Evolutionary conservation across 148 eudicot genomes (phyloP).

Genomic region (Camellia lanceoleosa): DNA sequence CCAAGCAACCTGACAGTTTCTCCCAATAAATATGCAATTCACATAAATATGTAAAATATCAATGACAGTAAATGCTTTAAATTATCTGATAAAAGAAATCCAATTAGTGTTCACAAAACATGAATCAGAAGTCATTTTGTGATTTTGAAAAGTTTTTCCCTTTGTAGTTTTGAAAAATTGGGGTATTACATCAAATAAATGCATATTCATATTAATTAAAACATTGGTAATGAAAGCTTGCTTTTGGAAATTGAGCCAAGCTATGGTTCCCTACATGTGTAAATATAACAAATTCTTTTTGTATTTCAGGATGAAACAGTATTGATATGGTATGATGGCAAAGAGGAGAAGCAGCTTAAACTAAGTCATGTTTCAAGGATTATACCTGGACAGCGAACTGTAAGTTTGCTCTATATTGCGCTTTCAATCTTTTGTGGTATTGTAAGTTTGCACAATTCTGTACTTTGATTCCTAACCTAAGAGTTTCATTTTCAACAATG

Average conservation of each 20-base stretch:
- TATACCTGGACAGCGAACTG: constrained; percentile 83
- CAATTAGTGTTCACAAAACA: too few relatives aligned
- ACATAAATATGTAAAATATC: too few relatives aligned
- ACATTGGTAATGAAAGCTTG: neutral
- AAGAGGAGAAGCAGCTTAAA: constrained; percentile 61
- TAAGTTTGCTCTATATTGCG: constrained; percentile 26
- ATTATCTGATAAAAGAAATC: too few relatives aligned
- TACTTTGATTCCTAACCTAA: neutral
- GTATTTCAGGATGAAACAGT: constrained; percentile 62
- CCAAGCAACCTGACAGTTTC: too few relatives aligned
- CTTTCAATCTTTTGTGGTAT: neutral
- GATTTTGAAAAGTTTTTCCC: too few relatives aligned
- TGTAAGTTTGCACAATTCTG: neutral
- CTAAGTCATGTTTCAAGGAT: constrained; percentile 64
- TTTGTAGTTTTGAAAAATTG: too few relatives aligned
- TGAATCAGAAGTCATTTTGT: too few relatives aligned
- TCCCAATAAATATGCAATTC: too few relatives aligned
- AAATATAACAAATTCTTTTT: neutral
- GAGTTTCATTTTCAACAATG: neutral
- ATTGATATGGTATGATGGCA: constrained; percentile 65
- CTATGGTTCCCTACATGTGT: neutral
- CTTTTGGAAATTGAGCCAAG: neutral
- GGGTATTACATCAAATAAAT: neutral
- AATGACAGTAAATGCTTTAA: too few relatives aligned
- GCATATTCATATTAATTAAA: neutral